These are phyloP conservation scores for Exserohilum turcica DNA, from an alignment of 2,329 filamentous ascomycete genomes.

Conservation along the genomic window DNA sequence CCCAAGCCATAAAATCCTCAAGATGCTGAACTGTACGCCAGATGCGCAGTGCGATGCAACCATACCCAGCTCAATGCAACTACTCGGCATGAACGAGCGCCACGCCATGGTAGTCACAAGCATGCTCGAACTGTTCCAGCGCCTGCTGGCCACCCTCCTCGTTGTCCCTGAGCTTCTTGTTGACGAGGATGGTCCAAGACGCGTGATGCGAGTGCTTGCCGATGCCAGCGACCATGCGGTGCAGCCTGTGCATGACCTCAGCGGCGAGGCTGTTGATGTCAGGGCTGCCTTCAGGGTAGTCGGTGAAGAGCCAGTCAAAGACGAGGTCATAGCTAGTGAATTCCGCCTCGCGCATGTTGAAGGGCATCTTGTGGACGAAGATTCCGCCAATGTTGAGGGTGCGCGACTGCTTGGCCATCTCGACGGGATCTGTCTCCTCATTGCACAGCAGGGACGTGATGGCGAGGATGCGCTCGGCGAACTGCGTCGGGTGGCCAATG, in stretches of 20 bases:
- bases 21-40: no score
- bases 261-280: no score
- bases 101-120: background rate
- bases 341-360: no score
- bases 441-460: background rate
- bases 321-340: background rate
- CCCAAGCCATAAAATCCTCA: no score
- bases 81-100: background rate
- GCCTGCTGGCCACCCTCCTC: background rate
- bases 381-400: background rate
- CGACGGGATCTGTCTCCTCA: background rate
- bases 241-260: background rate
- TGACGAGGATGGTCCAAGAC: background rate
- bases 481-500: background rate
- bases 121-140: background rate
- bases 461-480: background rate
- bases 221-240: background rate
- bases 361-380: background rate
- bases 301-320: background rate
- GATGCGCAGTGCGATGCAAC: no score
- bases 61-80: no score
- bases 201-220: background rate
- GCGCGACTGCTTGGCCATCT: background rate
- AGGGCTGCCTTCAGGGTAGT: background rate
- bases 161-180: background rate